Evolutionary conservation across 2,329 filamentous ascomycete genomes (phyloP).

Genomic region (Ascochyta viciae-villosae): DNA sequence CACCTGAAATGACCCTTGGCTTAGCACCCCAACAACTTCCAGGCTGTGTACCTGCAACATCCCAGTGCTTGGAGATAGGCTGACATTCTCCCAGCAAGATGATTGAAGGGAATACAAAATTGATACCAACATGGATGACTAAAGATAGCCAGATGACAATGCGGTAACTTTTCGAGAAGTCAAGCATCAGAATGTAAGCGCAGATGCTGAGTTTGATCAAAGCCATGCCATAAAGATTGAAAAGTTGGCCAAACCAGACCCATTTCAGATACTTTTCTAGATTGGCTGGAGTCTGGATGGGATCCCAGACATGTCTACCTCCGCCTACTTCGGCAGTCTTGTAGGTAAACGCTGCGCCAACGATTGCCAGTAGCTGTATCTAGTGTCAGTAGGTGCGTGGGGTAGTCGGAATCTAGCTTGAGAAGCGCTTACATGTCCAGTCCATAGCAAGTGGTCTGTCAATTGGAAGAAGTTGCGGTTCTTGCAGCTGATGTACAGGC

Average conservation of each 20-base stretch:
- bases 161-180: conserved; percentile 32
- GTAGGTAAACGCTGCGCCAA: conserved; percentile 29
- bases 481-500: conserved; percentile 27
- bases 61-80: conserved; percentile 34
- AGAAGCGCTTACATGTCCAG: conserved; percentile 26
- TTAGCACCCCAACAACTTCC: conserved; percentile 33
- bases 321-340: conserved; percentile 28
- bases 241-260: conserved; percentile 33
- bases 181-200: conserved; percentile 36
- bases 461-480: conserved; percentile 34
- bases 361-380: conserved; percentile 28
- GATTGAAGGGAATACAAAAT: conserved; percentile 34
- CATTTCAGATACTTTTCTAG: conserved; percentile 26
- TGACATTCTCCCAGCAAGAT: conserved; percentile 33
- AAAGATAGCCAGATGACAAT: conserved; percentile 33
- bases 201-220: conserved; percentile 39
- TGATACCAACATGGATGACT: conserved; percentile 28
- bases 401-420: neutral
- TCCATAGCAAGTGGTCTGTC: conserved; percentile 36
- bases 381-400: conserved; percentile 2
- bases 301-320: conserved; percentile 37
- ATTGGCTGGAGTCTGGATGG: conserved; percentile 27
- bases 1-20: conserved; percentile 34
- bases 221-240: conserved; percentile 39
- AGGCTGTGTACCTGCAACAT: conserved; percentile 25